Percentiles rank a stretch among this genome's conserved stretches.
Evolutionary conservation across 2,329 filamentous ascomycete species (phyloP).

Genomic region (Colletotrichum nymphaeae): DNA sequence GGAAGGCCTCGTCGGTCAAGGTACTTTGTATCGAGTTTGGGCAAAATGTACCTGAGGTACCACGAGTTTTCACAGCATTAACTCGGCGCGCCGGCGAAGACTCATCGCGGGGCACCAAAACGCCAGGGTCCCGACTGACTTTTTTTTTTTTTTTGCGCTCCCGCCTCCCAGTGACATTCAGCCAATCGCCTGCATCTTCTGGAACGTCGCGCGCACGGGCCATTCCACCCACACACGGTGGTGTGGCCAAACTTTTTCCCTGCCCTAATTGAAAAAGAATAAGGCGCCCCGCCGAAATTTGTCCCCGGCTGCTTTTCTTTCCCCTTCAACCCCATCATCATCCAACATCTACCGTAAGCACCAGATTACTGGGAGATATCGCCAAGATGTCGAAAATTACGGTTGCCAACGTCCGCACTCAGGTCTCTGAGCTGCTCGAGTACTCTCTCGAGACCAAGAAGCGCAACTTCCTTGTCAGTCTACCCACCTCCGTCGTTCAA

Average conservation of each 20-base stretch:
- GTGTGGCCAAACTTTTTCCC: background rate
- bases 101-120: slow-evolving; percentile 9
- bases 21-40: background rate
- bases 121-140: background rate
- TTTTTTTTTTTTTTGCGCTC: background rate
- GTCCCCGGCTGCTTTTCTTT: background rate
- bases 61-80: slow-evolving; percentile 20
- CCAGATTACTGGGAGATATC: slow-evolving; percentile 39
- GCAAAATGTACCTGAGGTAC: background rate
- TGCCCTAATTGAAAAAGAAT: slow-evolving; percentile 30
- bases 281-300: slow-evolving; percentile 30
- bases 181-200: slow-evolving; percentile 28
- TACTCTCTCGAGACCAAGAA: slow-evolving; percentile 98
- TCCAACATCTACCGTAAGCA: slow-evolving; percentile 37
- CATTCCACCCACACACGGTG: slow-evolving; percentile 21
- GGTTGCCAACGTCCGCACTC: slow-evolving; percentile 93
- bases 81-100: slow-evolving; percentile 20
- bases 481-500: background rate
- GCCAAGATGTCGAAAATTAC: slow-evolving; percentile 69
- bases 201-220: slow-evolving; percentile 25
- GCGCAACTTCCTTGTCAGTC: slow-evolving; percentile 85
- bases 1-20: background rate
- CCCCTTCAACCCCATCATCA: slow-evolving; percentile 20
- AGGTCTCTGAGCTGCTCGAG: slow-evolving; percentile 93
- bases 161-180: background rate